A percentile compares a stretch with the other conserved stretches of the same genome.
These are phyloP conservation scores for Orbilia brochopaga DNA, from an alignment of 2,329 filamentous ascomycete species.

Conservation along the genomic window DNA sequence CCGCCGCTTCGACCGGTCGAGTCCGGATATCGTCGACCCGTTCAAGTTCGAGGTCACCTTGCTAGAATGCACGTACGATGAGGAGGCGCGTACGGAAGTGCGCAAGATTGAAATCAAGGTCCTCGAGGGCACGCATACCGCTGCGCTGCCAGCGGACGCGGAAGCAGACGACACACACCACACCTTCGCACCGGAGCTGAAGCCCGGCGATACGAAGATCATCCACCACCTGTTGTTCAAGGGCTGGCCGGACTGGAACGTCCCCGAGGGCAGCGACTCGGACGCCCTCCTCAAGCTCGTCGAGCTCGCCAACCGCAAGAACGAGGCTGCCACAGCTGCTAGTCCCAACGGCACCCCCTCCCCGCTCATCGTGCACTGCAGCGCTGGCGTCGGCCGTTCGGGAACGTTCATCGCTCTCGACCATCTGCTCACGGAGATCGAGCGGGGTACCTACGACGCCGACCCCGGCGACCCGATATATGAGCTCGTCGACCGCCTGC, in stretches of 20 bases:
- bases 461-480: constrained; percentile 72
- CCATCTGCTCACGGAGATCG: constrained; percentile 81
- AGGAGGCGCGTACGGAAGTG: constrained; percentile 69
- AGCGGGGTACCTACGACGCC: constrained; percentile 69
- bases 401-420: constrained; percentile 98
- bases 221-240: constrained; percentile 56
- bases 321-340: constrained; percentile 56
- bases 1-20: constrained; percentile 66
- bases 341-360: constrained; percentile 55
- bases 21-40: constrained; percentile 22
- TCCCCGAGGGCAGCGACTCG: constrained; percentile 62
- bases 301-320: constrained; percentile 60
- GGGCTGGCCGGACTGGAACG: constrained; percentile 56
- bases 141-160: constrained; percentile 15
- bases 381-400: constrained; percentile 89
- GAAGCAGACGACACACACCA: neutral
- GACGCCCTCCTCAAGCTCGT: constrained; percentile 63
- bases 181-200: constrained; percentile 32
- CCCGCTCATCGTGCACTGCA: constrained; percentile 63
- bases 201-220: constrained; percentile 52
- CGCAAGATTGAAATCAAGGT: constrained; percentile 72
- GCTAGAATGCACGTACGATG: constrained; percentile 64
- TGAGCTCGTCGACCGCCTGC: constrained; percentile 76
- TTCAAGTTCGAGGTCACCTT: constrained; percentile 69
- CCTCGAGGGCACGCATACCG: constrained; percentile 58